phyloP scores from a whole-genome alignment of 2,329 filamentous ascomycete genomes.

The Fusarium dlaminii region DNA sequence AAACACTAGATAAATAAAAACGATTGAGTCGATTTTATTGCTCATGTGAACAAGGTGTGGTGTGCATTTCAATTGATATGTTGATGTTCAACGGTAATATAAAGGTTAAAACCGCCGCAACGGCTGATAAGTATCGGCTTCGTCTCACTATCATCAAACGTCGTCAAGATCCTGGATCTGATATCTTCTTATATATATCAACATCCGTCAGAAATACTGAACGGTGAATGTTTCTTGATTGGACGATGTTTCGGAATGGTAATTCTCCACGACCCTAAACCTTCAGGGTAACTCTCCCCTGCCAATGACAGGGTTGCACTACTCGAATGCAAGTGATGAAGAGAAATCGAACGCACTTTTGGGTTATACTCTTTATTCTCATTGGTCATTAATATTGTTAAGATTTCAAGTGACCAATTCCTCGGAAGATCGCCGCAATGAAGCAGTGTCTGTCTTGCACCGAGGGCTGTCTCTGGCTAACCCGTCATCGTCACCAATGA shows the following conservation, averaged over 20 bases:
- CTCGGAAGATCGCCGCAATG: not conserved
- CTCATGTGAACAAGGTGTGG: too few relatives aligned
- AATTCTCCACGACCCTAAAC: not conserved
- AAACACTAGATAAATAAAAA: not conserved
- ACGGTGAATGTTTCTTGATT: not conserved
- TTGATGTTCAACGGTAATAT: not conserved
- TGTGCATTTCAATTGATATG: not conserved
- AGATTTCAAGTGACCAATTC: too few relatives aligned
- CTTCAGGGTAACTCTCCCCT: not conserved
- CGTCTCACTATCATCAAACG: rapidly evolving
- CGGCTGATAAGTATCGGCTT: not conserved
- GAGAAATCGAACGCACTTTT: not conserved
- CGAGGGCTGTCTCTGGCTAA: not conserved
- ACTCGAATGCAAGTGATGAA: not conserved
- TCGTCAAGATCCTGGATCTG: rapidly evolving
- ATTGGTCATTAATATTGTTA: not conserved
- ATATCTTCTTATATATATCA: not conserved
- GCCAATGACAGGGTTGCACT: not conserved
- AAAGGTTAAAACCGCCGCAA: not conserved
- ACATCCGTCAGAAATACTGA: too few relatives aligned
- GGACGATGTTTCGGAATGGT: not conserved
- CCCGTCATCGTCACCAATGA: not conserved
- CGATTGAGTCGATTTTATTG: not conserved
- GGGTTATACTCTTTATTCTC: rapidly evolving
- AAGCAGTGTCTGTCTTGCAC: too few relatives aligned